Percentiles rank a stretch among this genome's conserved stretches.
phyloP scores from a whole-genome alignment of 129 eudicot genomes.

The Helichrysum umbraculigerum region DNA sequence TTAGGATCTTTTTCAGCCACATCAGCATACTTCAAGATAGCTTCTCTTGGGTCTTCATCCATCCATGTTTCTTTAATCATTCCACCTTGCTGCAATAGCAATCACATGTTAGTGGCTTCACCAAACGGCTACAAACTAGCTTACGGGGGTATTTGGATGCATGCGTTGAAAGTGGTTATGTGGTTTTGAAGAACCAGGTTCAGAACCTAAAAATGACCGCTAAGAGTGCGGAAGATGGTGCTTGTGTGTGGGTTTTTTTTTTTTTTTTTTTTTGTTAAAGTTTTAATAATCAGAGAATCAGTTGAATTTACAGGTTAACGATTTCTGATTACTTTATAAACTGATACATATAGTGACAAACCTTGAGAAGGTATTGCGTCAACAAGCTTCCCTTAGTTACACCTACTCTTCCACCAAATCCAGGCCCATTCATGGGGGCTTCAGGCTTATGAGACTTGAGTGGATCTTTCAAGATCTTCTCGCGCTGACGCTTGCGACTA shows the following conservation, averaged over 20 bases:
- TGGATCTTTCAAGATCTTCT: constrained; percentile 90
- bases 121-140: constrained; percentile 30
- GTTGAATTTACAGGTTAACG: neutral
- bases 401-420: constrained; percentile 96
- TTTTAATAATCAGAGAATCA: neutral
- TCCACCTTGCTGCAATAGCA: constrained; percentile 88
- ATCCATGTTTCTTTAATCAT: constrained; percentile 97
- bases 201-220: neutral
- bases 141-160: constrained; percentile 23
- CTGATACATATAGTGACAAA: neutral
- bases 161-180: neutral
- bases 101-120: constrained; percentile 11
- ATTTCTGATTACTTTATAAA: too few species aligned
- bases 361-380: constrained; percentile 96
- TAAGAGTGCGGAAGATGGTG: neutral
- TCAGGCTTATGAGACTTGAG: constrained; percentile 97
- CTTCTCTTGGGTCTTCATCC: constrained; percentile 99
- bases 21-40: constrained; percentile 93
- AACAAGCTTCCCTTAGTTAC: constrained; percentile 88
- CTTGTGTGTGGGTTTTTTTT: neutral
- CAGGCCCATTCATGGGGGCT: constrained; percentile 90
- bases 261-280: neutral
- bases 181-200: neutral
- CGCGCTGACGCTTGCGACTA: constrained; percentile 95
- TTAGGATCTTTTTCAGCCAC: constrained; percentile 93